These are phyloP conservation scores for Pseudisothecium myosuroides DNA, from an alignment of 225 moss, liverwort and hornwort genomes.

Conservation along the genomic window DNA sequence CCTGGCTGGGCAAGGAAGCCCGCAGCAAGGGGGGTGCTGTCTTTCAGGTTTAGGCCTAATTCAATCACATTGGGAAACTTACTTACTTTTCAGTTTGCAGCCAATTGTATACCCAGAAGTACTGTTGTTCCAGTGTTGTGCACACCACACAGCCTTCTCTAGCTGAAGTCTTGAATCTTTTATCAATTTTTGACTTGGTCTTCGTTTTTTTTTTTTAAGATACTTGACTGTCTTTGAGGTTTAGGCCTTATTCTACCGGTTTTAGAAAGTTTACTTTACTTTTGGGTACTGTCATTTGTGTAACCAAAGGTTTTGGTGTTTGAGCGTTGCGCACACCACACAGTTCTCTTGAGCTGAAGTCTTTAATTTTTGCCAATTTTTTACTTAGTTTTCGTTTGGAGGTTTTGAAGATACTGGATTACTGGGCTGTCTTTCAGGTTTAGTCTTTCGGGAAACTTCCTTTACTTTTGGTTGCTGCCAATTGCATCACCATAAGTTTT, in stretches of 20 bases:
- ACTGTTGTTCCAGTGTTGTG: not conserved
- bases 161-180: not conserved
- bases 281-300: not conserved
- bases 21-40: slow-evolving; percentile 81
- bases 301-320: not conserved
- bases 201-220: not conserved
- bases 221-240: not conserved
- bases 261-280: not conserved
- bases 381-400: not conserved
- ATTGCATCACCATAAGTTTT: not conserved
- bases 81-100: not conserved
- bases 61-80: not conserved
- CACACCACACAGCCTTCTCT: not conserved
- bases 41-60: slow-evolving; percentile 58
- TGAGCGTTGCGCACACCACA: not conserved
- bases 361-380: not conserved
- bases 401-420: not conserved
- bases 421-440: not conserved
- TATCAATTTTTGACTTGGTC: not conserved
- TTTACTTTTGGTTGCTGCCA: not conserved
- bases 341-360: not conserved
- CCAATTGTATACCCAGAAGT: not conserved
- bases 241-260: not conserved
- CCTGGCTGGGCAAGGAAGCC: slow-evolving; percentile 79
- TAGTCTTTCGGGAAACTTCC: not conserved